Conservation (phyloP, 495 filamentous ascomycete genomes). For the Neurospora tetraspora region DNA sequence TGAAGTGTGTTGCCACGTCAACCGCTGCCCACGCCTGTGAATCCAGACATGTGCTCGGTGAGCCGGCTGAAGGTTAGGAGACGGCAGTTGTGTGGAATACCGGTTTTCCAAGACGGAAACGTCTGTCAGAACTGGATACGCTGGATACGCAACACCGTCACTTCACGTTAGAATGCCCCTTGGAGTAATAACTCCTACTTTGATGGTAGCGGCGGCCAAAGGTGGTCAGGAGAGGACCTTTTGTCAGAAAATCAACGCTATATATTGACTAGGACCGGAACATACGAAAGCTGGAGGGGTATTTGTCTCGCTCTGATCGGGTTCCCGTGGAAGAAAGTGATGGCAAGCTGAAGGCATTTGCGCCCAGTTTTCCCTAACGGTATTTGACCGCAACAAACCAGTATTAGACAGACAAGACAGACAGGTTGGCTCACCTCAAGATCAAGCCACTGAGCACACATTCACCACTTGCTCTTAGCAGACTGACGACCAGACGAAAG, state of each 20-base stretch:
- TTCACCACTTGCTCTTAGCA: neutral
- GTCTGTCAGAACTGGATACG: neutral
- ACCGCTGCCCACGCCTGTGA: neutral
- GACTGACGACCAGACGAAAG: neutral
- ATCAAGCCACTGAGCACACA: neutral
- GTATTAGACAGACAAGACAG: no score
- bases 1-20: neutral
- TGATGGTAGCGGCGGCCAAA: neutral
- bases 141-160: neutral
- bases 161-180: neutral
- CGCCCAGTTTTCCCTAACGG: neutral
- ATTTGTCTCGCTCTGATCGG: neutral
- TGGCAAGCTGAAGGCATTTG: neutral
- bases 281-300: neutral
- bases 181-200: neutral
- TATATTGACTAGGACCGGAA: neutral
- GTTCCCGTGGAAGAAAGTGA: neutral
- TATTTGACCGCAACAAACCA: neutral
- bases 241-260: neutral
- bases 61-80: neutral
- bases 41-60: neutral
- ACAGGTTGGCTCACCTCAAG: no score
- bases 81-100: neutral
- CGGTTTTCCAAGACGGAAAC: neutral
- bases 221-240: neutral